Conservation (phyloP, 164 flowering plant species). For the Buxus sempervirens region DNA sequence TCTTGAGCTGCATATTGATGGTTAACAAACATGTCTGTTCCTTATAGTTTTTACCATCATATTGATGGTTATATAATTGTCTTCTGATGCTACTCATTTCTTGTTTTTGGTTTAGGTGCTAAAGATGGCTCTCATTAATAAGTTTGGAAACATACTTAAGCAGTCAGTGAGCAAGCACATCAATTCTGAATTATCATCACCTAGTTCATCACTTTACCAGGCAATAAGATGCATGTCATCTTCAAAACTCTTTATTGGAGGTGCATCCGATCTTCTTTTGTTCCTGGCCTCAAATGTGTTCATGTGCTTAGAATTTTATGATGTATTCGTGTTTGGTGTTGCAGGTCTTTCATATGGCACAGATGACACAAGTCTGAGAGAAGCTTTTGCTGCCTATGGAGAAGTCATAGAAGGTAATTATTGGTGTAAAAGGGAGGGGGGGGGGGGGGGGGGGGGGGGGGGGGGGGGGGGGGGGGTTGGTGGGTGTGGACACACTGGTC, state of each 20-base stretch:
- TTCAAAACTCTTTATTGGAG: conserved; percentile 54
- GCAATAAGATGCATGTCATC: conserved; percentile 50
- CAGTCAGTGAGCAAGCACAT: conserved; percentile 27
- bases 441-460: too few species aligned
- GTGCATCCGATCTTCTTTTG: conserved; percentile 13
- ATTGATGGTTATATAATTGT: too few species aligned
- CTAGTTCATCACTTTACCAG: conserved; percentile 38
- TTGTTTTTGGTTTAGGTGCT: background rate
- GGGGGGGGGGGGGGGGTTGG: too few species aligned
- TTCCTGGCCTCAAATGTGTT: background rate
- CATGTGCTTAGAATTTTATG: background rate
- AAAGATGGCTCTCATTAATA: conserved; percentile 39
- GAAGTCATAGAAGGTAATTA: conserved; percentile 44
- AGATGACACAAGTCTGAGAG: conserved; percentile 39
- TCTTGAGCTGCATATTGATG: too few species aligned
- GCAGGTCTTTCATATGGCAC: conserved; percentile 42
- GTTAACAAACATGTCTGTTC: too few species aligned
- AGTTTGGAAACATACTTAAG: conserved; percentile 39
- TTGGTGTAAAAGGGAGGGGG: too few species aligned
- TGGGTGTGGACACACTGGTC: too few species aligned
- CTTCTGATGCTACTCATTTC: too few species aligned
- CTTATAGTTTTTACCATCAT: too few species aligned
- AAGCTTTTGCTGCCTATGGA: conserved; percentile 37
- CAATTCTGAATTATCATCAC: conserved; percentile 20
- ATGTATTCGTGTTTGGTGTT: background rate